Evolutionary conservation across 1,284 basidiomycete species (phyloP).

Genomic region (Laetiporus sulphureus): DNA sequence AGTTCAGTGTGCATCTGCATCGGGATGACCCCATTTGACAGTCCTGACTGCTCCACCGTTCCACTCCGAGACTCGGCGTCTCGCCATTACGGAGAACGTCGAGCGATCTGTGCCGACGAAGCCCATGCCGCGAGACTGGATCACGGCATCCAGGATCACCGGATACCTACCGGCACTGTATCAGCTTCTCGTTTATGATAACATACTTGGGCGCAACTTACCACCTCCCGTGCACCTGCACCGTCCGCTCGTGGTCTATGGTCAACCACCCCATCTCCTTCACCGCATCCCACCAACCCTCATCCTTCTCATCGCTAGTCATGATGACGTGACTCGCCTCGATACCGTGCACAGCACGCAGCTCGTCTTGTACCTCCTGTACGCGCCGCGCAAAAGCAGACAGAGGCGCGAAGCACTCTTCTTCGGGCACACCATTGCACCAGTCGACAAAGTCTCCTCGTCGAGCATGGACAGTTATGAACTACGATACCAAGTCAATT

Average conservation of each 20-base stretch:
- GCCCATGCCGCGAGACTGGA: slow-evolving; percentile 53
- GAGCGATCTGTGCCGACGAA: slow-evolving; percentile 63
- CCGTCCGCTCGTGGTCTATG: slow-evolving; percentile 48
- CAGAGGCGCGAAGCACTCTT: slow-evolving; percentile 37
- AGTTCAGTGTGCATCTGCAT: slow-evolving; percentile 23
- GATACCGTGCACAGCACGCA: slow-evolving; percentile 36
- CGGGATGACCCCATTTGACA: slow-evolving; percentile 44
- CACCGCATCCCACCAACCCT: slow-evolving; percentile 59
- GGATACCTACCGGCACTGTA: slow-evolving; percentile 46
- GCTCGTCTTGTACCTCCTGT: slow-evolving; percentile 30
- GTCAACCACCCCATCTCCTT: slow-evolving; percentile 48
- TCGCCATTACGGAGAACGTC: slow-evolving; percentile 60
- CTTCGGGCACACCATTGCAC: slow-evolving; percentile 24
- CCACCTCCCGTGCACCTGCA: slow-evolving; percentile 49
- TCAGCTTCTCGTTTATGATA: too few species aligned
- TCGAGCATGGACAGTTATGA: slow-evolving; percentile 42
- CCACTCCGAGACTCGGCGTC: slow-evolving; percentile 56
- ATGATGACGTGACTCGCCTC: slow-evolving; percentile 46
- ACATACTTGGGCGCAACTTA: too few species aligned
- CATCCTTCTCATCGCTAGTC: slow-evolving; percentile 61
- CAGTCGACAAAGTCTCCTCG: slow-evolving; percentile 36
- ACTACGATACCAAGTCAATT: slow-evolving; percentile 19
- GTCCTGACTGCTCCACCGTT: slow-evolving; percentile 40
- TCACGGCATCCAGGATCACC: slow-evolving; percentile 57
- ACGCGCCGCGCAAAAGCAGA: slow-evolving; percentile 32